Evolutionary conservation across 176 grass and related monocot genomes (phyloP).

Genomic region (Stipa capillata): DNA sequence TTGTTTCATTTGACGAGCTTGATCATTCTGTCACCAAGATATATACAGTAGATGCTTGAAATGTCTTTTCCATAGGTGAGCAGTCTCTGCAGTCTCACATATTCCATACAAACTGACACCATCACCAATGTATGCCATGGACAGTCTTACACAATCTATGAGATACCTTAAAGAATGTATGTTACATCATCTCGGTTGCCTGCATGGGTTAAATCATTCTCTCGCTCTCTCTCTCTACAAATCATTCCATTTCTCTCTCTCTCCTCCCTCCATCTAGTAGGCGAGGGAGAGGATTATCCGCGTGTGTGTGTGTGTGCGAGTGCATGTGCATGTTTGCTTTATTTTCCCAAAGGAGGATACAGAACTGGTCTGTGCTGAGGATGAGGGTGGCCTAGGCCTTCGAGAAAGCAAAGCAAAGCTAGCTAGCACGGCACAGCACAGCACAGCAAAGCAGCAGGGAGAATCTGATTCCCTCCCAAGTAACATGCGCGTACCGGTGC

Average conservation of each 20-base stretch:
- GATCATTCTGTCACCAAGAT: no score
- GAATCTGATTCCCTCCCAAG: slow-evolving; percentile 60
- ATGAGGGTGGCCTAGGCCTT: slow-evolving; percentile 36
- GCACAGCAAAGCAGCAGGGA: slow-evolving; percentile 4
- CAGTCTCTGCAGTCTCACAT: not conserved
- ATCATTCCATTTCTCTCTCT: not conserved
- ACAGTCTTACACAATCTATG: slow-evolving; percentile 9
- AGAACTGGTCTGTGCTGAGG: slow-evolving; percentile 15
- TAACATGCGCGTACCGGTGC: slow-evolving; percentile 36
- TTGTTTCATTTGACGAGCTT: no score
- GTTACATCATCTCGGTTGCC: not conserved
- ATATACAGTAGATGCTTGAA: not conserved
- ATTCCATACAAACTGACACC: not conserved
- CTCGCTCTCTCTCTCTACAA: not conserved
- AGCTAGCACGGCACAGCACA: slow-evolving; percentile 3
- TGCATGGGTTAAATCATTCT: slow-evolving; percentile 23
- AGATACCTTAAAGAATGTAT: slow-evolving; percentile 31
- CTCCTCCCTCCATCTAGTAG: not conserved
- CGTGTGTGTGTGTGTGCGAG: slow-evolving; percentile 29
- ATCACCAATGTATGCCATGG: not conserved
- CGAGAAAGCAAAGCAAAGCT: slow-evolving; percentile 45
- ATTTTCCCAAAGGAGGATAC: slow-evolving; percentile 49
- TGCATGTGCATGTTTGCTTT: slow-evolving; percentile 50
- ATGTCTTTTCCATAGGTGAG: not conserved
- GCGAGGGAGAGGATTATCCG: not conserved